A percentile compares a stretch with the other conserved stretches of the same genome.
These are phyloP conservation scores for Phylloporus sp. DNA, from an alignment of 768 basidiomycete species.

Conservation along the genomic window DNA sequence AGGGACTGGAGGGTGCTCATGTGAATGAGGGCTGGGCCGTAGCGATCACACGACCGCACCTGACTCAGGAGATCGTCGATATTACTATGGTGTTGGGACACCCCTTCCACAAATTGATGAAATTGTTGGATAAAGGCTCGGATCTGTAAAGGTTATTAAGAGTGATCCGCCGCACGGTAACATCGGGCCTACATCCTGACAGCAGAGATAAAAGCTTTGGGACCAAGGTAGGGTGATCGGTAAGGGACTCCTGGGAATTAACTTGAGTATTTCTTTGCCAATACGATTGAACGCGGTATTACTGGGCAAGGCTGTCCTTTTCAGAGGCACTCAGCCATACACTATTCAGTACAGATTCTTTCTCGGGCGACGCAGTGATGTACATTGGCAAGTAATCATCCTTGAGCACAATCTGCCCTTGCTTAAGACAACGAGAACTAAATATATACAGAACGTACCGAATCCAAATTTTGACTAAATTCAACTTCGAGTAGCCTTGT, in stretches of 20 bases:
- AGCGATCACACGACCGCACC: slow-evolving; percentile 38
- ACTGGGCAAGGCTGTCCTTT: slow-evolving; percentile 55
- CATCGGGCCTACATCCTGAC: slow-evolving; percentile 61
- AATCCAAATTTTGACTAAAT: slow-evolving; percentile 76
- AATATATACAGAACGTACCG: slow-evolving; percentile 41
- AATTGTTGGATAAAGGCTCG: slow-evolving; percentile 90
- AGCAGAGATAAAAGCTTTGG: slow-evolving; percentile 90
- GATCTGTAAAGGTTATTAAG: slow-evolving; percentile 48
- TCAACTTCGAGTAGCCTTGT: slow-evolving; percentile 74
- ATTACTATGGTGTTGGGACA: slow-evolving; percentile 84
- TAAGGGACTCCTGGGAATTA: slow-evolving; percentile 47
- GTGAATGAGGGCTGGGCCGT: slow-evolving; percentile 2
- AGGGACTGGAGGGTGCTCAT: slow-evolving; percentile 54
- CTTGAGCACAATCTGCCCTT: slow-evolving; percentile 63
- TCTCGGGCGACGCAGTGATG: slow-evolving; percentile 52
- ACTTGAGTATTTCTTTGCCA: background rate
- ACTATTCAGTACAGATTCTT: slow-evolving; percentile 67
- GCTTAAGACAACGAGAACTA: background rate
- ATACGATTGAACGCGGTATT: slow-evolving; percentile 3
- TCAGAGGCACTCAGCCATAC: slow-evolving; percentile 80
- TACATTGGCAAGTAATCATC: slow-evolving; percentile 92
- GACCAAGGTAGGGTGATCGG: slow-evolving; percentile 90
- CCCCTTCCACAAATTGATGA: slow-evolving; percentile 94
- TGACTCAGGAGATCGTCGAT: slow-evolving; percentile 89
- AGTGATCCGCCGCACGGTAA: background rate